Evolutionary conservation across 768 basidiomycete genomes (phyloP).

Genomic region (Epithele typhae): DNA sequence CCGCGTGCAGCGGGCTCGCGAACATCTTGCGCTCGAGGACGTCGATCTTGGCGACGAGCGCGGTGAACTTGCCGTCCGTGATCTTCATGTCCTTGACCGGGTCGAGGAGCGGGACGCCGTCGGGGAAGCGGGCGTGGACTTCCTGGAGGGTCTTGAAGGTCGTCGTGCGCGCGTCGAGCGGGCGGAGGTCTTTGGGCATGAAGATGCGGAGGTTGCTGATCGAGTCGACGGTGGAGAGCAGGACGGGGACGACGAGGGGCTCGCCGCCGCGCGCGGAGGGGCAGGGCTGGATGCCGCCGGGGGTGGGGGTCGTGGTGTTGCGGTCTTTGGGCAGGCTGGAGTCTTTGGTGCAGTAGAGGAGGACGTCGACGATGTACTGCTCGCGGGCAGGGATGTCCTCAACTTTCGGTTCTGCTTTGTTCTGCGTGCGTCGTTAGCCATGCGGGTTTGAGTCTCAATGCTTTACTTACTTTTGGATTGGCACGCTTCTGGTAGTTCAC

Average conservation of each 20-base stretch:
- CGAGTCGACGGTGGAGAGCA: constrained; percentile 81
- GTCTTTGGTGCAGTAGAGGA: constrained; percentile 73
- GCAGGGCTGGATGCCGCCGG: constrained; percentile 75
- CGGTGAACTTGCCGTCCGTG: constrained; percentile 88
- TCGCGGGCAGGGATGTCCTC: constrained; percentile 80
- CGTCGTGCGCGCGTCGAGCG: constrained; percentile 70
- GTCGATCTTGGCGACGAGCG: constrained; percentile 91
- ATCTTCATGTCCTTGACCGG: constrained; percentile 95
- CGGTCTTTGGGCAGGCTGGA: constrained; percentile 57
- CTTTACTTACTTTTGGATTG: constrained; percentile 62
- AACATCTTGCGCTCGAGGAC: constrained; percentile 85
- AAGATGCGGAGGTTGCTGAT: constrained; percentile 85
- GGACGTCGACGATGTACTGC: constrained; percentile 90
- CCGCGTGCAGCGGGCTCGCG: constrained; percentile 72
- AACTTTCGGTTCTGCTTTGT: constrained; percentile 57
- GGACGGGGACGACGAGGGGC: constrained; percentile 83
- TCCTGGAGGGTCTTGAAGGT: constrained; percentile 89
- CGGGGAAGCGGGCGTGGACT: constrained; percentile 86
- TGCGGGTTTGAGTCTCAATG: not conserved
- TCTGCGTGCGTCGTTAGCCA: constrained; percentile 33
- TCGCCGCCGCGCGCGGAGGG: constrained; percentile 66
- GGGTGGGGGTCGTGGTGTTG: constrained; percentile 47
- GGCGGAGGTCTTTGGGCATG: constrained; percentile 86
- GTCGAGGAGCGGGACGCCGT: constrained; percentile 83
- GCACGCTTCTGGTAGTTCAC: constrained; percentile 88